These are phyloP conservation scores for Claviceps fusiformis DNA, from an alignment of 2,329 filamentous ascomycete species.

Conservation along the genomic window DNA sequence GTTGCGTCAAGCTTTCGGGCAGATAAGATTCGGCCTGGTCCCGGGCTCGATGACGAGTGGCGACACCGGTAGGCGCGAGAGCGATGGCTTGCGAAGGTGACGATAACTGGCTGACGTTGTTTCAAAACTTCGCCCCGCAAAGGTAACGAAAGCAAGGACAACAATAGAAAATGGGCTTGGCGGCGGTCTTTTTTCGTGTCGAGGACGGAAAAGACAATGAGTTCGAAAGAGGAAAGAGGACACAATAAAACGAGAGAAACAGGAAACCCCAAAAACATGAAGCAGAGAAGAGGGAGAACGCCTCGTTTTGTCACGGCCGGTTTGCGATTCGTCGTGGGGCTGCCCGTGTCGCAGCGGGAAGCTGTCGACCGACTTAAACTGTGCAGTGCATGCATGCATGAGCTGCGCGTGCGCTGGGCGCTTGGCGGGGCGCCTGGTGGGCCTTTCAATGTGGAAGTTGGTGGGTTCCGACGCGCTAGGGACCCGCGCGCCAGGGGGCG, in stretches of 20 bases:
- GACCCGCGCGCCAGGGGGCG: not conserved
- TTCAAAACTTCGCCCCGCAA: not conserved
- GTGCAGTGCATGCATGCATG: not conserved
- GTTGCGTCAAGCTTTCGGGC: slow-evolving; percentile 1
- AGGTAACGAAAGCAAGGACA: not conserved
- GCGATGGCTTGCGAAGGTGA: not conserved
- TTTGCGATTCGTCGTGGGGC: slow-evolving; percentile 2
- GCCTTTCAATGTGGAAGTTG: too few relatives aligned
- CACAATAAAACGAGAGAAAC: not conserved
- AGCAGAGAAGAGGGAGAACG: slow-evolving; percentile 1
- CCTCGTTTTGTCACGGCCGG: slow-evolving; percentile 5
- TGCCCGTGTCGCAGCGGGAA: not conserved
- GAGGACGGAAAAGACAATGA: slow-evolving; percentile 1
- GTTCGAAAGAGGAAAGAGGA: not conserved
- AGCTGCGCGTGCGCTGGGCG: not conserved
- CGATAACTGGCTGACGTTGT: not conserved
- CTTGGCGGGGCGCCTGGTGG: too few relatives aligned
- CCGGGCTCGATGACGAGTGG: not conserved
- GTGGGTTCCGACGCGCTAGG: not conserved
- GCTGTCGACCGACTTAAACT: not conserved
- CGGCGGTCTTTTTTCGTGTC: not conserved
- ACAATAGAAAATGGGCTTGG: not conserved
- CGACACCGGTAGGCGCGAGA: not conserved
- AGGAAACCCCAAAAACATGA: not conserved
- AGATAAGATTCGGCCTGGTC: not conserved